Evolutionary conservation across 2,329 filamentous ascomycete species (phyloP).

Genomic region (Botrytis cinerea): DNA sequence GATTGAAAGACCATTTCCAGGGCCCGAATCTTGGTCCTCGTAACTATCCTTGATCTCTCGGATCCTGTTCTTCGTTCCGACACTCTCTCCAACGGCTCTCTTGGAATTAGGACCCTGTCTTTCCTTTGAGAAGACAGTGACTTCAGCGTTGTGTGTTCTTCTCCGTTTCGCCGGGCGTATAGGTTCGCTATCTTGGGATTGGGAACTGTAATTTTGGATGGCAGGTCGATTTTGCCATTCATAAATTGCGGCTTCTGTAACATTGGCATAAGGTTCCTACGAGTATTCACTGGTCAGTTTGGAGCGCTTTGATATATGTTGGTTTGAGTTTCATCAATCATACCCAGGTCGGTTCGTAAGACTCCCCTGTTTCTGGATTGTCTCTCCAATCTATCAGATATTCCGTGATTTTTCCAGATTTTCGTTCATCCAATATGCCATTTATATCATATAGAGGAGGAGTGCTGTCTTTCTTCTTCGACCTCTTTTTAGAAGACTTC

Average conservation of each 20-base stretch:
- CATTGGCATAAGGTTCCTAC: constrained; percentile 36
- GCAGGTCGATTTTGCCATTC: constrained; percentile 21
- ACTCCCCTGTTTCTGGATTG: constrained; percentile 50
- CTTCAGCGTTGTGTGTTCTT: constrained; percentile 2
- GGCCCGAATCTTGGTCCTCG: constrained; percentile 31
- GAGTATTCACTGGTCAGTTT: background rate
- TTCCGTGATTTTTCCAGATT: constrained; percentile 33
- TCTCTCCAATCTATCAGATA: constrained; percentile 61
- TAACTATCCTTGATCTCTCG: constrained; percentile 36
- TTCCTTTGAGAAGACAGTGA: constrained; percentile 18
- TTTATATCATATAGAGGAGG: constrained; percentile 20
- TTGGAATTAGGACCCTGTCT: constrained; percentile 21
- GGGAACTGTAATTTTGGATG: background rate
- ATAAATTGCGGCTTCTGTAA: constrained; percentile 19
- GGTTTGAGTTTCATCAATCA: constrained; percentile 21
- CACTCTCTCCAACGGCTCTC: constrained; percentile 26
- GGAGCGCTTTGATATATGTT: background rate
- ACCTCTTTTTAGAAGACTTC: background rate
- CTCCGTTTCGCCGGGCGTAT: constrained; percentile 31
- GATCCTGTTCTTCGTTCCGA: constrained; percentile 17
- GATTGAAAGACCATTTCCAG: constrained; percentile 18
- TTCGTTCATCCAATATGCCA: constrained; percentile 30
- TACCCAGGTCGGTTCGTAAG: constrained; percentile 56
- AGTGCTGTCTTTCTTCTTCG: background rate
- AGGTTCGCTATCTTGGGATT: constrained; percentile 29